Conservation (phyloP, 805 yeast species). For the Lipomyces mesembrius region DNA sequence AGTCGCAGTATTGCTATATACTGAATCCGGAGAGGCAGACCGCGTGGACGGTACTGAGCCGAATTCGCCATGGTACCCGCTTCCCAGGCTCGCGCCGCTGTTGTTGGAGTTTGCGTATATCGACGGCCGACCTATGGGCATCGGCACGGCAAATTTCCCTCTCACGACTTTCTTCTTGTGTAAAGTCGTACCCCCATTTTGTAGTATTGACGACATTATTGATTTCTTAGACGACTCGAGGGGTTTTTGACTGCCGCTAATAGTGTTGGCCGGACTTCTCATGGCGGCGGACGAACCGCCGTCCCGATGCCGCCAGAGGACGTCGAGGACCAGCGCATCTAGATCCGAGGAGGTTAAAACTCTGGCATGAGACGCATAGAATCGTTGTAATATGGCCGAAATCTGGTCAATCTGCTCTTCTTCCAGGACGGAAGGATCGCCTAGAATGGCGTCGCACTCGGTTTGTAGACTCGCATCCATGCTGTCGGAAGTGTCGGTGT, state of each 20-base stretch:
- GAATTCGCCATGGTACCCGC: neutral
- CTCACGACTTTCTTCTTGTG: slow-evolving; percentile 20
- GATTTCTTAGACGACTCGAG: slow-evolving; percentile 2
- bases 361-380: slow-evolving; percentile 23
- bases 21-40: slow-evolving; percentile 27
- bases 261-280: neutral
- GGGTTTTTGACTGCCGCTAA: neutral
- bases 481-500: neutral
- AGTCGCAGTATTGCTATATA: slow-evolving; percentile 1
- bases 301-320: slow-evolving; percentile 28
- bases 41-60: slow-evolving; percentile 26
- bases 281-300: slow-evolving; percentile 6
- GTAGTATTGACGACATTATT: neutral
- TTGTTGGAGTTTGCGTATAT: neutral
- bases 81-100: neutral
- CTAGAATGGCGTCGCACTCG: slow-evolving; percentile 28
- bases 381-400: slow-evolving; percentile 12
- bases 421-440: slow-evolving; percentile 32
- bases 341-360: slow-evolving; percentile 28
- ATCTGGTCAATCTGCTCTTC: slow-evolving; percentile 34
- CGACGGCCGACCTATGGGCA: slow-evolving; percentile 11
- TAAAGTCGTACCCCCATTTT: neutral
- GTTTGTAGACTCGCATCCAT: slow-evolving; percentile 17
- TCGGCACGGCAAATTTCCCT: slow-evolving; percentile 9
- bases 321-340: slow-evolving; percentile 27